These are phyloP conservation scores for Pichia occidentalis DNA, from an alignment of 805 yeast genomes.

Conservation along the genomic window DNA sequence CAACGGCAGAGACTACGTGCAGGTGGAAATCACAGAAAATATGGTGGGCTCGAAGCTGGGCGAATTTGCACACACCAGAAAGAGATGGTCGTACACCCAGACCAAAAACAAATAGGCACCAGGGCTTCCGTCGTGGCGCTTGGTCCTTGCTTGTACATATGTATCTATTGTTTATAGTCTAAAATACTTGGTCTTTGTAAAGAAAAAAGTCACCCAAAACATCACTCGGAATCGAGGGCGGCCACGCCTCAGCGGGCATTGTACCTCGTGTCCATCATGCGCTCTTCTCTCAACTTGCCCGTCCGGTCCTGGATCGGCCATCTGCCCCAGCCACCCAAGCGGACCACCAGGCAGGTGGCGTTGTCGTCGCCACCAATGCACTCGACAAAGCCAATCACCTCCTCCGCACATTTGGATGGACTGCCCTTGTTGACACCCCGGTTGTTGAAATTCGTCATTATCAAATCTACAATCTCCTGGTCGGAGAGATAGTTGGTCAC, in stretches of 20 bases:
- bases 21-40: conserved; percentile 79
- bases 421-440: conserved; percentile 66
- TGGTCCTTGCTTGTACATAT: no score
- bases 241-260: no score
- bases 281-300: conserved; percentile 70
- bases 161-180: background rate
- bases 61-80: conserved; percentile 91
- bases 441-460: conserved; percentile 59
- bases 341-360: conserved; percentile 82
- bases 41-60: conserved; percentile 97
- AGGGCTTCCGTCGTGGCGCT: no score
- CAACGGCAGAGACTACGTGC: conserved; percentile 91
- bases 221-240: no score
- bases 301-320: conserved; percentile 87
- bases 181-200: background rate
- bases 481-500: conserved; percentile 74
- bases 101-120: conserved; percentile 55
- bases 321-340: conserved; percentile 87
- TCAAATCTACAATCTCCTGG: conserved; percentile 86
- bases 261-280: conserved; percentile 27
- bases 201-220: no score
- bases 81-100: conserved; percentile 75
- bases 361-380: conserved; percentile 91
- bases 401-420: conserved; percentile 82
- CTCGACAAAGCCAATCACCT: conserved; percentile 75